Base-by-base conservation (phyloP, 78 protist genomes). In the Dictyostelium firmibasis region DNA sequence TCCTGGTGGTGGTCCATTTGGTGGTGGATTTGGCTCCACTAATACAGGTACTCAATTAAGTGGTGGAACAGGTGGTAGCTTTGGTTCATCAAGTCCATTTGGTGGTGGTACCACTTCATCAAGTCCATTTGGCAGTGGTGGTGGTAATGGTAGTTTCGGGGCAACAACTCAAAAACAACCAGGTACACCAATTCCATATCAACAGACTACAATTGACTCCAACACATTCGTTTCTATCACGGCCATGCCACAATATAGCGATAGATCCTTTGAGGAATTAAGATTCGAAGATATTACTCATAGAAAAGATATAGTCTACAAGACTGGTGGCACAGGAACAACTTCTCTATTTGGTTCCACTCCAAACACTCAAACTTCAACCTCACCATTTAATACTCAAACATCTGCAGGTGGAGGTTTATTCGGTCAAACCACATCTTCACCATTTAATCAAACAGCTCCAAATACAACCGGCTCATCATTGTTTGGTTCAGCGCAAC, bases 231-330 rank as follows among this genome's bases (percentile, higher is more conserved):
- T 84, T 8, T 69, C 94, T 1, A 91, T 93, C 31, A 35, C 81
- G 14, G 91, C 86, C 3, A 93, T 93, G 96, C 82, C 83, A 8
- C 77, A 44, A 11, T 93, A 93, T 10, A 84, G 33, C 7, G 67
- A 33, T 8, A 93, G 81, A 36, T 85, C 92, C 20, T 62, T 76
- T 18, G 96, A 93, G 14, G 96, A 93, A 53, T 38, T 93, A 9
- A n/a, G 96, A 33, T 29, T 81, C 6, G 92, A 85, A n/a, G 96
- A 93, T 60, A 43, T 77, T 6, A 82, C 76, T 9, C 43, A 64
- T 14, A 81, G 78, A 79, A 92, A 92, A 20, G 91, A 85, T 27
- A 20, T 23, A 18, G 77, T 64, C 41, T 36, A 38, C 27, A 47
- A n/a, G 23, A 81, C 85, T 2, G 69, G 69, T 47, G 69, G 57